These are phyloP conservation scores for Ophiostoma novo-ulmi DNA, from an alignment of 2,329 filamentous ascomycete genomes.

Conservation along the genomic window DNA sequence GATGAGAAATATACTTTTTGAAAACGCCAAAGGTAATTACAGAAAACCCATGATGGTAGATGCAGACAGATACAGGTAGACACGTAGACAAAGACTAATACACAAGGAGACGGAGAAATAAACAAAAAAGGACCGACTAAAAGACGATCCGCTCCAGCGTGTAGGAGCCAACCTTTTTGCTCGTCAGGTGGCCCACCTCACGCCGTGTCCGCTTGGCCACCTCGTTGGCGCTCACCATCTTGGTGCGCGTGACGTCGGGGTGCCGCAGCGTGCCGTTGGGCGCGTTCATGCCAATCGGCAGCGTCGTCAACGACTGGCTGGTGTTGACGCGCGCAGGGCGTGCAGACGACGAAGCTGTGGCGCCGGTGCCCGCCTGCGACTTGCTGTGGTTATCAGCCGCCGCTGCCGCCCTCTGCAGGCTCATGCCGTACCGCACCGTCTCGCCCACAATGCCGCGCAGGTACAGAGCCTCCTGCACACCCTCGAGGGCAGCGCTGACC, in stretches of 20 bases:
- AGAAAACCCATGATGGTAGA: slow-evolving; percentile 8
- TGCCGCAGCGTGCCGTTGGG: slow-evolving; percentile 19
- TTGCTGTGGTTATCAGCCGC: slow-evolving; percentile 59
- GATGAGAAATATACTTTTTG: slow-evolving; percentile 2
- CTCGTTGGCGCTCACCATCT: slow-evolving; percentile 66
- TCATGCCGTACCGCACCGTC: slow-evolving; percentile 54
- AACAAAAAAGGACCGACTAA: slow-evolving; percentile 33
- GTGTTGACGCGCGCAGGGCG: slow-evolving; percentile 38
- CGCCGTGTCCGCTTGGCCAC: slow-evolving; percentile 62
- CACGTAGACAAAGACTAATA: not conserved
- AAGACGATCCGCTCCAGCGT: slow-evolving; percentile 72
- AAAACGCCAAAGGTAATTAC: not conserved
- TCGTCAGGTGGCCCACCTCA: slow-evolving; percentile 72
- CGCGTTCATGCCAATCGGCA: slow-evolving; percentile 70
- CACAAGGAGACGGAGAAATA: not conserved
- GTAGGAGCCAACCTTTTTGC: slow-evolving; percentile 75
- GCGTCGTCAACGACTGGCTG: slow-evolving; percentile 37
- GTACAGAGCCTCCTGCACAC: slow-evolving; percentile 62
- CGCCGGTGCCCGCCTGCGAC: slow-evolving; percentile 33
- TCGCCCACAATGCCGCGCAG: slow-evolving; percentile 62
- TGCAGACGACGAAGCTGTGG: slow-evolving; percentile 38
- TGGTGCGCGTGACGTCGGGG: slow-evolving; percentile 39
- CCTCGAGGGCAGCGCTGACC: slow-evolving; percentile 65
- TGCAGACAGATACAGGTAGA: not conserved
- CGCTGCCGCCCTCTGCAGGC: slow-evolving; percentile 41